Evolutionary conservation across 139 green algal genomes (phyloP).

Genomic region (Dunaliella sp.): DNA sequence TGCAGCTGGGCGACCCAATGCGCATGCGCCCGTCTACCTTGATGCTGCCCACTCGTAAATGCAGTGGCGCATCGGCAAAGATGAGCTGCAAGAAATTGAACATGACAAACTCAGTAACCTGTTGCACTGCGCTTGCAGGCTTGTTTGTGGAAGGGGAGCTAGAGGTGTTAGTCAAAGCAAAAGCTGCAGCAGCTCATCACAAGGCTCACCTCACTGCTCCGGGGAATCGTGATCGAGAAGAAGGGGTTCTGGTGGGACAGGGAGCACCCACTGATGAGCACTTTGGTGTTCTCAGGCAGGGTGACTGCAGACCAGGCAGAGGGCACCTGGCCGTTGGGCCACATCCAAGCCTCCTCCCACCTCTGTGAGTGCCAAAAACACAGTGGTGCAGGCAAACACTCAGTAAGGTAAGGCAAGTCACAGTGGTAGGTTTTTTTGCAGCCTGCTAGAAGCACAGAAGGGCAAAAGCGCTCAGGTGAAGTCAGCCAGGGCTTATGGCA

Average conservation of each 20-base stretch:
- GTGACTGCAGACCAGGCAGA: conserved; percentile 10
- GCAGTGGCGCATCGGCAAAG: conserved; percentile 22
- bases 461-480: too few species aligned
- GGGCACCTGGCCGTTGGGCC: not conserved
- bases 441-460: too few species aligned
- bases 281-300: conserved; percentile 20
- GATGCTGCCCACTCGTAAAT: conserved; percentile 6
- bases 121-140: too few species aligned
- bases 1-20: conserved; percentile 13
- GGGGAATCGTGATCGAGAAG: conserved; percentile 29
- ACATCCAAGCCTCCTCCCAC: conserved; percentile 3
- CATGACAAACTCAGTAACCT: not conserved
- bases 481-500: too few species aligned
- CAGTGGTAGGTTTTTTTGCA: too few species aligned
- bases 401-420: too few species aligned
- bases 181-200: not conserved
- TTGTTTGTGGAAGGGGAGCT: too few species aligned
- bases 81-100: conserved; percentile 18
- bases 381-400: too few species aligned
- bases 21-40: conserved; percentile 5
- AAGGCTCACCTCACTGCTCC: conserved; percentile 22
- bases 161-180: not conserved
- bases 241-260: conserved; percentile 19
- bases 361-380: too few species aligned
- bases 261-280: conserved; percentile 41